Conservation (phyloP, 805 yeast genomes). For the Candida schatavii region DNA sequence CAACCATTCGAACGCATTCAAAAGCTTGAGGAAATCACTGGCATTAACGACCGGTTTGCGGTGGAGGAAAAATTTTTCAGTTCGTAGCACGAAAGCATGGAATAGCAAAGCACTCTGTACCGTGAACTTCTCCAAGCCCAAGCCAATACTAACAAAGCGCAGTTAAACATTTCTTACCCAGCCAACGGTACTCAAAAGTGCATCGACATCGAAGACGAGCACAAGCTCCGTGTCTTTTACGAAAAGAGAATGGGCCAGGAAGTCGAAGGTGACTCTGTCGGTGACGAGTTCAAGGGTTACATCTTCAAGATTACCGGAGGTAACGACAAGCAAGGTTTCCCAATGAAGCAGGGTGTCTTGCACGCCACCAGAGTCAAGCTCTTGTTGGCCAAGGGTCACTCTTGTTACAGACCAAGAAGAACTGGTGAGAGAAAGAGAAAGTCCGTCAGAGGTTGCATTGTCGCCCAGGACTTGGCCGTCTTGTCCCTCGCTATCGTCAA, state of each 20-base stretch:
- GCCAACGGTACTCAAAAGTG: conserved; percentile 99
- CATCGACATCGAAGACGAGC: conserved; percentile 98
- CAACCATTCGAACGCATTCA: too few relatives aligned
- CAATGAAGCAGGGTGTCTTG: conserved; percentile 99
- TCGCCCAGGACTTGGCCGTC: conserved; percentile 94
- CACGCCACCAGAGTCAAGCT: conserved; percentile 99
- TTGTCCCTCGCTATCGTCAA: conserved; percentile 90
- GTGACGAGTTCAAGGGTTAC: conserved; percentile 99
- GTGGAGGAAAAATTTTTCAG: background rate
- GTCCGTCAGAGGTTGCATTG: conserved; percentile 99
- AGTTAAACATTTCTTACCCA: conserved; percentile 99
- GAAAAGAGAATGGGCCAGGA: conserved; percentile 99
- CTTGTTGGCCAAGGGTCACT: conserved; percentile 87
- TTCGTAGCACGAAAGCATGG: too few relatives aligned
- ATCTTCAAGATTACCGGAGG: conserved; percentile 98
- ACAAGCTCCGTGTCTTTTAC: conserved; percentile 96
- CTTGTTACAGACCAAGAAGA: conserved; percentile 99
- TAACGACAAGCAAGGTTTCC: conserved; percentile 99
- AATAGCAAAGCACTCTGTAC: too few relatives aligned
- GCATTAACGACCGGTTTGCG: background rate
- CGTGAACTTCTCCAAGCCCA: too few relatives aligned
- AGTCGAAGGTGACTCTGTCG: conserved; percentile 97
- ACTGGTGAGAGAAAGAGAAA: conserved; percentile 99
- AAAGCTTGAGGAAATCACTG: background rate
- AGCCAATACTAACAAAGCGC: too few relatives aligned